Percentiles rank a stretch among this genome's conserved stretches.
These are phyloP conservation scores for Saccharomycopsis selenospora DNA, from an alignment of 805 yeast genomes.

Conservation along the genomic window DNA sequence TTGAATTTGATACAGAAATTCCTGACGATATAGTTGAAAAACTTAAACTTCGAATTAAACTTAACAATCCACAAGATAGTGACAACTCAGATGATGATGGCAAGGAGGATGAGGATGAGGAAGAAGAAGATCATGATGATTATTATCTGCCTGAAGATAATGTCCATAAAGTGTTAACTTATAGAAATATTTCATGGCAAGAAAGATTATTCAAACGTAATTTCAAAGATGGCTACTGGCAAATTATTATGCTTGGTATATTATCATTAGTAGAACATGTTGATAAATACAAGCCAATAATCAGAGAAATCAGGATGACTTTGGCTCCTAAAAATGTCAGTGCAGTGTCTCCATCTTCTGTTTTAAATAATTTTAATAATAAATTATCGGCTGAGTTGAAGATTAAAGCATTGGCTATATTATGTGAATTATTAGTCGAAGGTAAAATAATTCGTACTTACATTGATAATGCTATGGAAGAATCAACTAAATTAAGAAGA, in stretches of 20 bases:
- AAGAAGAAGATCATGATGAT: conserved; percentile 22
- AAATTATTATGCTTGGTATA: conserved; percentile 66
- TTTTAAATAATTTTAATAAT: conserved; percentile 47
- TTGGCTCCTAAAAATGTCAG: conserved; percentile 51
- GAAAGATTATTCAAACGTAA: conserved; percentile 67
- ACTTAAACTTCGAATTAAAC: not conserved
- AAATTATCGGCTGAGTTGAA: conserved; percentile 47
- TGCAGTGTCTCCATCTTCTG: conserved; percentile 44
- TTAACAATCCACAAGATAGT: conserved; percentile 2
- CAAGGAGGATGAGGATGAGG: conserved; percentile 24
- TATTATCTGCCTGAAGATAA: conserved; percentile 15
- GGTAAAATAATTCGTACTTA: conserved; percentile 52
- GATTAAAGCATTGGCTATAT: conserved; percentile 49
- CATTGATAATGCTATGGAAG: conserved; percentile 64
- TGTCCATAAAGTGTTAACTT: conserved; percentile 38
- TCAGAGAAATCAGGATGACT: conserved; percentile 41
- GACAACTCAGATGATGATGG: conserved; percentile 21
- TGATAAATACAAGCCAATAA: conserved; percentile 44
- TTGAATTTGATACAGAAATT: conserved; percentile 25
- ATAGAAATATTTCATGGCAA: conserved; percentile 64
- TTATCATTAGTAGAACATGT: conserved; percentile 53
- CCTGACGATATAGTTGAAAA: not conserved
- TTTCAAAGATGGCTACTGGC: conserved; percentile 84
- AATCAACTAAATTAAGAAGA: conserved; percentile 52
- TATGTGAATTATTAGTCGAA: conserved; percentile 55